Percentiles rank a stretch among this genome's conserved stretches.
Conservation (phyloP, 306 rosid genomes). For the Cucurbita moschata region DNA sequence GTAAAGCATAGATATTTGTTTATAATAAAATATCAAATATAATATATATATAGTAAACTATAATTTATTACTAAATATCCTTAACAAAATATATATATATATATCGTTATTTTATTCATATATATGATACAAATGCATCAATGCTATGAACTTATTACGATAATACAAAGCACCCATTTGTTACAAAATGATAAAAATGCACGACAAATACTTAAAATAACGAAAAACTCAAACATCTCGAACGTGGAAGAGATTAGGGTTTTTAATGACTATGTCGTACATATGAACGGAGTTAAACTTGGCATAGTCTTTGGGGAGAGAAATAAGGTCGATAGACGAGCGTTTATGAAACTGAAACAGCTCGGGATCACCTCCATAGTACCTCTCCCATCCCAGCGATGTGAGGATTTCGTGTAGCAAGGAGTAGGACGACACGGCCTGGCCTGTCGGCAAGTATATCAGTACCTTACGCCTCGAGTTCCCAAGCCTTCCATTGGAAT, state of each 20-base stretch:
- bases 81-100: too few relatives aligned
- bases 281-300: slow-evolving; percentile 74
- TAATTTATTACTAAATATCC: too few relatives aligned
- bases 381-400: slow-evolving; percentile 91
- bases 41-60: too few relatives aligned
- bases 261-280: slow-evolving; percentile 84
- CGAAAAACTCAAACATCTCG: slow-evolving; percentile 34
- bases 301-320: slow-evolving; percentile 68
- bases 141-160: background rate
- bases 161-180: background rate
- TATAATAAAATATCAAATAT: too few relatives aligned
- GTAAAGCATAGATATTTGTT: too few relatives aligned
- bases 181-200: background rate
- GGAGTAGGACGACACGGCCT: slow-evolving; percentile 49
- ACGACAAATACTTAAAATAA: background rate
- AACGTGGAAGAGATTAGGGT: slow-evolving; percentile 78
- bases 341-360: slow-evolving; percentile 72
- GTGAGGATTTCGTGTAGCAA: slow-evolving; percentile 47
- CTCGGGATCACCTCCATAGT: slow-evolving; percentile 71
- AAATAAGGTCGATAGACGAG: slow-evolving; percentile 77
- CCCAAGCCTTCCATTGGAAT: slow-evolving; percentile 27
- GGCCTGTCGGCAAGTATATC: slow-evolving; percentile 55
- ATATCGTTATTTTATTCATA: background rate
- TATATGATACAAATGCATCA: background rate
- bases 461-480: slow-evolving; percentile 32